Evolutionary conservation across 345 rosid genomes (phyloP), one percentile per base, ranked within the genome.

Genomic region (Dovyalis caffra): DNA sequence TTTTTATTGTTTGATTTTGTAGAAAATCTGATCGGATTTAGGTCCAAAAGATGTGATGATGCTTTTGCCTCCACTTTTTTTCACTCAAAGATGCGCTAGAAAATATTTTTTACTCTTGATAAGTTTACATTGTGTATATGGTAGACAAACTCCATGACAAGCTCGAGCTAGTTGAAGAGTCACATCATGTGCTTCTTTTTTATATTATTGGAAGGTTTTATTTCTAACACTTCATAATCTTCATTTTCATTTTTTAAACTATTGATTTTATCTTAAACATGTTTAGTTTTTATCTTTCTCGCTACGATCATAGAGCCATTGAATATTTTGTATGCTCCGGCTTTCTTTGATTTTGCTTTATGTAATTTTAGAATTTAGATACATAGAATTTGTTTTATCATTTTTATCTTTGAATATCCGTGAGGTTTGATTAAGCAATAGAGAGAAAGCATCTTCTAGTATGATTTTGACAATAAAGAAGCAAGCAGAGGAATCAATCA

Each of bases 41-140:
- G n/a, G n/a, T n/a, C n/a, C n/a, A n/a, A n/a, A n/a, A n/a, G n/a
- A n/a, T n/a, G n/a, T n/a, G n/a, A n/a, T n/a, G n/a, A n/a, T n/a
- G n/a, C n/a, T n/a, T n/a, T n/a, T n/a, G n/a, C n/a, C n/a, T n/a
- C 94, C 91, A 18, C 81, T 86, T 75, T 95, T 95, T 78, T 83
- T n/a, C 99, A 58, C 86, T 84, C 43, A 91, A 93, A 87, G 98
- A 95, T 86, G 51, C 76, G 45, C 98, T 97, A 12, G 90, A 86
- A 68, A n/a, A 53, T 56, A 12, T 23, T 56, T 40, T 40, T 40
- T 9, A 86, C n/a, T 23, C 28, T 0, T 23, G 25, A 25, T 86
- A 89, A 92, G 85, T 90, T 77, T 88, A 91, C 75, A 85, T 90
- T 10, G 85, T 88, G 47, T 90, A 90, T 53, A 66, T 88, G 78